A percentile compares a stretch with the other conserved stretches of the same genome.
Evolutionary conservation across 768 basidiomycete genomes (phyloP).

Genomic region (Cystobasidium tubakii): DNA sequence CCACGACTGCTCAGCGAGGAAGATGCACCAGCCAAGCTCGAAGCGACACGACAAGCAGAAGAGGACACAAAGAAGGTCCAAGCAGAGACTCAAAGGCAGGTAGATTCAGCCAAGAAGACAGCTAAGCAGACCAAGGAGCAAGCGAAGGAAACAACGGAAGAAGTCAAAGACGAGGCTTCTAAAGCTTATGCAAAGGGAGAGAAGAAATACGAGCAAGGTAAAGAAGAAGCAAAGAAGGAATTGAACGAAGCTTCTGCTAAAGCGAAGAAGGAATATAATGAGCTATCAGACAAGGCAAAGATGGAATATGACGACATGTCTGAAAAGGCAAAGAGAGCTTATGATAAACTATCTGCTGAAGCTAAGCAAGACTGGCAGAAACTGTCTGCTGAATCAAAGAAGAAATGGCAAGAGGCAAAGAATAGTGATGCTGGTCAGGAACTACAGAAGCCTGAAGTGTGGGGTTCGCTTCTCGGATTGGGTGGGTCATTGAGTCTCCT

Average conservation of each 20-base stretch:
- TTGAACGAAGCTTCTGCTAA: conserved; percentile 44
- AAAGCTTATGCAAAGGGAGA: conserved; percentile 41
- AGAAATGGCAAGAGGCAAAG: conserved; percentile 33
- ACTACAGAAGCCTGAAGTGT: conserved; percentile 47
- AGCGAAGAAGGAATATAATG: conserved; percentile 5
- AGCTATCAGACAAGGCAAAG: background rate
- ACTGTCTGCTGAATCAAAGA: conserved; percentile 20
- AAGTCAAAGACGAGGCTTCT: background rate
- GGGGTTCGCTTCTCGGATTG: conserved; percentile 49
- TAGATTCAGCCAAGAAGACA: conserved; percentile 11
- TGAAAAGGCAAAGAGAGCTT: conserved; percentile 37
- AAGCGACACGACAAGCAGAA: conserved; percentile 57
- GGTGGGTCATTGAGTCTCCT: conserved; percentile 42
- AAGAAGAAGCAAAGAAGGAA: conserved; percentile 27
- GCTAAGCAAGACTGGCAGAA: conserved; percentile 29
- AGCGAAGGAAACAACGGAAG: background rate
- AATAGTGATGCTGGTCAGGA: conserved; percentile 38
- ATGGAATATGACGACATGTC: conserved; percentile 44
- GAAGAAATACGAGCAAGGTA: conserved; percentile 15
- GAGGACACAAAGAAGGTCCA: conserved; percentile 58
- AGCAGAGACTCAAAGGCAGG: conserved; percentile 57
- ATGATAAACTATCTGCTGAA: conserved; percentile 21
- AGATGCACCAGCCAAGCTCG: background rate
- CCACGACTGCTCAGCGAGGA: background rate
- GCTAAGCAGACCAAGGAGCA: background rate